Evolutionary conservation across 805 yeast species (phyloP), one percentile per base, ranked within the genome.

Genomic region (Ogataea chonburiensis): DNA sequence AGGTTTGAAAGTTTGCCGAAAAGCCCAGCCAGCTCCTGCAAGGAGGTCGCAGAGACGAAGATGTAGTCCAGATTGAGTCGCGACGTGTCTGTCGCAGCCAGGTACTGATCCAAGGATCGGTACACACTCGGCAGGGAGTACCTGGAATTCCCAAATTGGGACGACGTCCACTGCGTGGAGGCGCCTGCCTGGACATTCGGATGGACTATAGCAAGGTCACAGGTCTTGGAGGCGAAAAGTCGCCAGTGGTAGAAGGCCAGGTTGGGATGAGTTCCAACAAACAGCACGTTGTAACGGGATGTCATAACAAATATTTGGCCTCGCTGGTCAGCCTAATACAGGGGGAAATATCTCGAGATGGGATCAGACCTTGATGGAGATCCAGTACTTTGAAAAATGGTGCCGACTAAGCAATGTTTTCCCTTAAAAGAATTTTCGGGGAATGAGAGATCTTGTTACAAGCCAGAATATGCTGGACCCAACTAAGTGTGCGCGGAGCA

Each of bases 201-300:
- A 43, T 64, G 63, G 21, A 77, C 67, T 13, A 70, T 45, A 10
- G 78, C 53, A n/a, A 68, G 37, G 27, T 63, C 59, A 34, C 69
- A 67, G 22, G 52, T 53, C 47, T 62, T 61, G 1, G 81, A 69
- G 32, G 66, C 63, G 33, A 66, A 71, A 23, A 78, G 52, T 34
- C 79, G 64, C 81, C 81, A 77, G 12, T 72, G 70, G 55, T 79
- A 79, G 56, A 75, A 78, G 20, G 74, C 66, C 32, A 78, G 53
- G 54, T 77, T 75, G 20, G 85, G 79, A 55, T 73, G 75, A 7
- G 67, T 55, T 19, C 86, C 86, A 44, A 75, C 73, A 45, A 64
- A 42, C 24, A 64, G 45, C 20, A 63, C 50, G 39, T 56, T 60
- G 33, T 52, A 49, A 34, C 58, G 53, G 20, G 52, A 37, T 7